phyloP scores from a whole-genome alignment of 2,329 filamentous ascomycete genomes.

The Aspergillus nomiae region DNA sequence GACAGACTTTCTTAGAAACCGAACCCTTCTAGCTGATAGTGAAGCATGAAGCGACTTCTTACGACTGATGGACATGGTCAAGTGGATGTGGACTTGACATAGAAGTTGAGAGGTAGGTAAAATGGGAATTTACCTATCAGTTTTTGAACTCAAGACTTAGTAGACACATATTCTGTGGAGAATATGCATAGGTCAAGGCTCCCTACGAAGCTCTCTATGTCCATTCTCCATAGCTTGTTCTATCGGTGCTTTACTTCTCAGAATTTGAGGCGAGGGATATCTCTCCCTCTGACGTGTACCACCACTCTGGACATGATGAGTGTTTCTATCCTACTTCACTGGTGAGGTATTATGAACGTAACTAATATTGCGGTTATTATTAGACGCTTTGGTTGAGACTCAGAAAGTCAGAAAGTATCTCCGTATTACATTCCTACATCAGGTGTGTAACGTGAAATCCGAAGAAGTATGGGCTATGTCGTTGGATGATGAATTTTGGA shows the following conservation, averaged over 20 bases:
- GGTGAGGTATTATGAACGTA: no score
- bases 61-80: no score
- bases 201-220: background rate
- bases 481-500: no score
- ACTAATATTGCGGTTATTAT: no score
- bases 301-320: background rate
- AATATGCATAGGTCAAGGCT: background rate
- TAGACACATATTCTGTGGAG: background rate
- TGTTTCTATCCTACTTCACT: background rate
- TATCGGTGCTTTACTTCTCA: background rate
- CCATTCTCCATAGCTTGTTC: background rate
- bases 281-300: background rate
- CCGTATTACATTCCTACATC: no score
- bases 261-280: background rate
- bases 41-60: no score
- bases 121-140: background rate
- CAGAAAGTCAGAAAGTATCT: background rate
- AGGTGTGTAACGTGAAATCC: no score
- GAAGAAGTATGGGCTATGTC: no score
- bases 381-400: no score
- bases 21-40: no score
- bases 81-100: no score
- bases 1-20: background rate
- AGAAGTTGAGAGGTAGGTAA: no score
- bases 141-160: background rate